Evolutionary conservation across 805 yeast genomes (phyloP), one percentile per base, ranked within the genome.

Genomic region (Wickerhamomyces sydowiorum): DNA sequence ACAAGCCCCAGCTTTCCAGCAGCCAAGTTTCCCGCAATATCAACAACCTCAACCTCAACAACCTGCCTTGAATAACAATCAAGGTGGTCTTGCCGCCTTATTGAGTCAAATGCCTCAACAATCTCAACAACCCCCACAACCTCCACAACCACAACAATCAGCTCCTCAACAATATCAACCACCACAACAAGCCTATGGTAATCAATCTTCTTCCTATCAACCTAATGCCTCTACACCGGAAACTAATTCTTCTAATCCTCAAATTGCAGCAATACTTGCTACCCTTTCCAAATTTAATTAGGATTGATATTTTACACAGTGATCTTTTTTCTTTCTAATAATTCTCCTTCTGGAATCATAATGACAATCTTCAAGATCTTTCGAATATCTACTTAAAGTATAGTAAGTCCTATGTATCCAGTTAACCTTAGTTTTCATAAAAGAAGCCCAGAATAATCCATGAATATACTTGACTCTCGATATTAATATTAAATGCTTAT

Each of bases 41-140:
- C 32, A 29, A 29, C 32, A 23, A 23, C 25, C 25, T 7, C 25
- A 29, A 20, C 23, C 27, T 30, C 42, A 43, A 43, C 21, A 41
- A 39, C 42, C 39, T 34, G 17, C 34, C 13, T 7, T 5, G n/a
- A 7, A 7, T 19, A 21, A 15, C 21, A 23, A 33, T 24, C 33
- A 35, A 18, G 38, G 41, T 20, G 42, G 39, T 28, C 20, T 47
- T 12, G 41, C 44, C 20, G 37, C 50, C 4, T 33, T 47, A 15
- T 25, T 47, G 25, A 39, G 45, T 9, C 42, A 45, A 36, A 18
- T 43, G 18, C 43, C 32, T 9, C 37, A 45, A 21, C 44, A 40
- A 8, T 56, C 49, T 24, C 57, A 47, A 17, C 60, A 46, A 37
- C 41, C 39, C 31, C 59, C 39, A 28, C 48, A 34, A 18, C n/a